phyloP scores from a whole-genome alignment of 2,329 filamentous ascomycete genomes.

The Pseudonectria buxi region DNA sequence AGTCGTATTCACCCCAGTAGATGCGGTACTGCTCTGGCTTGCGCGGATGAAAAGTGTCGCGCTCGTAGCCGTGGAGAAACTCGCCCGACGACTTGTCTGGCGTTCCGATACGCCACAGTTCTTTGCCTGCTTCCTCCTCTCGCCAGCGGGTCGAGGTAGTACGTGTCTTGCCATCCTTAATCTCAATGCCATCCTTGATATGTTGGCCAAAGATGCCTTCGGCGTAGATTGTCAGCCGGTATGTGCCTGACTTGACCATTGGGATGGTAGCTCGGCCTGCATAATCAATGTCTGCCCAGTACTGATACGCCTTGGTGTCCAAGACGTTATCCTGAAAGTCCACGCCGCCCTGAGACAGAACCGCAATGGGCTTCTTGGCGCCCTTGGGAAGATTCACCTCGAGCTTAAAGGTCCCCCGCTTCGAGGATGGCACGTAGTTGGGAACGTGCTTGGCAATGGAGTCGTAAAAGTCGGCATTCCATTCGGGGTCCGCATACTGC shows the following conservation, averaged over 20 bases:
- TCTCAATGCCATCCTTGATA: conserved; percentile 41
- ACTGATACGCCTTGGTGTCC: conserved; percentile 51
- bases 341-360: conserved; percentile 35
- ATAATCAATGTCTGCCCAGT: conserved; percentile 49
- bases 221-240: conserved; percentile 57
- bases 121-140: conserved; percentile 48
- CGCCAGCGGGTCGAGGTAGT: conserved; percentile 39
- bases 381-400: conserved; percentile 44
- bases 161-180: conserved; percentile 32
- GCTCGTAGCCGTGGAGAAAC: conserved; percentile 50
- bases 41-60: conserved; percentile 40
- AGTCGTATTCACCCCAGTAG: conserved; percentile 57
- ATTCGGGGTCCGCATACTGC: conserved; percentile 42
- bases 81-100: conserved; percentile 57
- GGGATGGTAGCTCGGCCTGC: conserved; percentile 45
- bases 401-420: conserved; percentile 44
- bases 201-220: conserved; percentile 56
- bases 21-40: conserved; percentile 52
- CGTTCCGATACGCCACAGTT: conserved; percentile 56
- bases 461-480: conserved; percentile 58
- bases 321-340: conserved; percentile 38
- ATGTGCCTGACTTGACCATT: conserved; percentile 50
- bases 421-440: conserved; percentile 48
- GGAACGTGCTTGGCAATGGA: conserved; percentile 52
- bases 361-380: conserved; percentile 46